phyloP scores from a whole-genome alignment of 2,329 filamentous ascomycete species.

The Penicillium oxalicum region DNA sequence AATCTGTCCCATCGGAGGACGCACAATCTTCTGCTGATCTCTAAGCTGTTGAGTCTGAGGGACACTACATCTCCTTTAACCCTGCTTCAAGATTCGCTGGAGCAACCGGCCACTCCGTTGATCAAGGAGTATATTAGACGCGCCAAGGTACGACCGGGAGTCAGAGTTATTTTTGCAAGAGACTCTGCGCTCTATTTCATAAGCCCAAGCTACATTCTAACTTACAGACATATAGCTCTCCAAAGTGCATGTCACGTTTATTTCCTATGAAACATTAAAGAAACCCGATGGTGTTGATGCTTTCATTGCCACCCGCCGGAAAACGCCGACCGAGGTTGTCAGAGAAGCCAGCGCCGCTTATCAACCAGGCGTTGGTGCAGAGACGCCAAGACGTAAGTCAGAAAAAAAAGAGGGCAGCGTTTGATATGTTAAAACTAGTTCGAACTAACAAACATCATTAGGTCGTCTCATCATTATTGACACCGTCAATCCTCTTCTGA shows the following conservation, averaged over 20 bases:
- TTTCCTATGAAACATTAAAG: conserved; percentile 70
- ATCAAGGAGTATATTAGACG: conserved; percentile 67
- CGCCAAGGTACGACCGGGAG: conserved; percentile 55
- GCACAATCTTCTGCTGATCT: conserved; percentile 76
- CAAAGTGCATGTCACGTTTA: conserved; percentile 65
- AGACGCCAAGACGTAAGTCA: conserved; percentile 25
- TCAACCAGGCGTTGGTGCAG: conserved; percentile 15
- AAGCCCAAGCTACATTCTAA: conserved; percentile 7
- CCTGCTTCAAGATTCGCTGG: conserved; percentile 74
- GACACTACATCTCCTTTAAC: conserved; percentile 82
- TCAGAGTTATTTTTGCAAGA: background rate
- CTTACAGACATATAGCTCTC: conserved; percentile 31
- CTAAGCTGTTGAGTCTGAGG: conserved; percentile 71
- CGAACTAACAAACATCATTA: conserved; percentile 30
- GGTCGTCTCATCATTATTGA: conserved; percentile 74
- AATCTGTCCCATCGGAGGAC: conserved; percentile 61
- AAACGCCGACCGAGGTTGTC: conserved; percentile 51
- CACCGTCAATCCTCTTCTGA: conserved; percentile 62
- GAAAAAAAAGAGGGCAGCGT: background rate
- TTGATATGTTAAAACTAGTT: background rate
- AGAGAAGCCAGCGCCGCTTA: conserved; percentile 51
- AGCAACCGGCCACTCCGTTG: conserved; percentile 69
- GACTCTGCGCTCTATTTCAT: no score
- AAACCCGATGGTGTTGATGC: conserved; percentile 60
- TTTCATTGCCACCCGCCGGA: conserved; percentile 61